Base-by-base conservation (phyloP, 2,329 filamentous ascomycete genomes). In the Arthrinium puccinioides region DNA sequence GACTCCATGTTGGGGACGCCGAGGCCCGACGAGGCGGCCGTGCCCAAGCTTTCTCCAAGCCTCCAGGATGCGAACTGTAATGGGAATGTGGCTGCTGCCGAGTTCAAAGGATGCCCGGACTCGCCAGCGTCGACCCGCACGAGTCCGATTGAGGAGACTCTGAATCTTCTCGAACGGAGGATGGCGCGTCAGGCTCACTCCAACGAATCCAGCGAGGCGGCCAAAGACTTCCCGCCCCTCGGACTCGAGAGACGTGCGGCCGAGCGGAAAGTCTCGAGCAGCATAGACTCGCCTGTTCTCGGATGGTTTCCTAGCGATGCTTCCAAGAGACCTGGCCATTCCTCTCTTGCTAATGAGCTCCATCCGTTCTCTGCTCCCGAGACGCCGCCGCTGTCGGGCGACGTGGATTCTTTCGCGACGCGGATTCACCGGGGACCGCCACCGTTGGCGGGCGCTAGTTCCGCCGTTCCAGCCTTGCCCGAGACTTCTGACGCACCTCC, bases 251-350 rank as follows among this genome's bases (percentile, higher is more conserved):
- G 20, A 19, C 14, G 16, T 1, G 33, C 23, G 21, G 33, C 23
- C 13, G 13, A 11, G 13, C 8, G 9, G 2, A n/a, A n/a, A 13
- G 24, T n/a, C 16, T 13, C 33, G 3, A 36, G 41, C 9, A 39
- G 40, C 5, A 44, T 42, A 15, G 47, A 48, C 37, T 55, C 52
- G 3, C 50, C 52, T 6, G 28, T 54, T 9, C 36, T 52, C 9
- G 51, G 51, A n/a, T 46, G 45, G 37, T 51, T 51, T 21, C 14
- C 44, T 8, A 10, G 39, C 23, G 42, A 37, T 32, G 14, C 33
- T n/a, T n/a, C n/a, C n/a, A n/a, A n/a, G n/a, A n/a, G n/a, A n/a
- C n/a, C n/a, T n/a, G n/a, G n/a, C n/a, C n/a, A n/a, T n/a, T n/a
- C n/a, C n/a, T n/a, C n/a, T n/a, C n/a, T n/a, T n/a, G n/a, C n/a